Conservation (phyloP, 202 grass and related monocot genomes). For the Digitaria exilis region DNA sequence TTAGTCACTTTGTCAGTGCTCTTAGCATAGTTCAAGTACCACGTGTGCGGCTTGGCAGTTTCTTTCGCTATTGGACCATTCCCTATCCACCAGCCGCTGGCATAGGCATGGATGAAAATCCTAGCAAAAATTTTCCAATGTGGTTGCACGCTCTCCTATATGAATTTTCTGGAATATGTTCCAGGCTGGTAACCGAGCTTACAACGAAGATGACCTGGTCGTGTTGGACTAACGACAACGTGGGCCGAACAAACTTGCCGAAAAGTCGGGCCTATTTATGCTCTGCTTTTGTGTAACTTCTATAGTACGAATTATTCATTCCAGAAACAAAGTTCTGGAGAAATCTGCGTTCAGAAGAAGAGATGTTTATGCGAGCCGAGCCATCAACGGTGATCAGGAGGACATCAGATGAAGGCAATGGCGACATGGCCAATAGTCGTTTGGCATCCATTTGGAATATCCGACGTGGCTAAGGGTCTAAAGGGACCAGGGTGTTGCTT, state of each 20-base stretch:
- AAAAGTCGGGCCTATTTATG: not conserved
- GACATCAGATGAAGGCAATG: too few relatives aligned
- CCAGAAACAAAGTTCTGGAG: not conserved
- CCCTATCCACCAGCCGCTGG: not conserved
- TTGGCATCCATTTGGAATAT: not conserved
- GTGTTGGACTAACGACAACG: not conserved
- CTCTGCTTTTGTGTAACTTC: not conserved
- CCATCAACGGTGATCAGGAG: not conserved
- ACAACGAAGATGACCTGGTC: not conserved
- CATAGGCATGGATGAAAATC: not conserved
- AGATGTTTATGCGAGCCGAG: not conserved
- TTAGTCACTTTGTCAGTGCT: too few relatives aligned
- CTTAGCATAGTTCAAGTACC: too few relatives aligned
- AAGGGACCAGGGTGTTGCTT: too few relatives aligned
- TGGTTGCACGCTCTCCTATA: not conserved
- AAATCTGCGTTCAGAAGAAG: not conserved
- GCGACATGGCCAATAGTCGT: too few relatives aligned
- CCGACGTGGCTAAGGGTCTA: not conserved
- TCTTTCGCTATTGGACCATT: not conserved
- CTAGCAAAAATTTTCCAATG: not conserved
- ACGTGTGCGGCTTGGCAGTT: not conserved
- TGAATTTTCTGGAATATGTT: not conserved
- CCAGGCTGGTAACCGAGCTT: not conserved
- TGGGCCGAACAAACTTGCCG: not conserved
- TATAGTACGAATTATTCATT: not conserved